Evolutionary conservation across 331 rosid species (phyloP).

Genomic region (Malus hybrid): DNA sequence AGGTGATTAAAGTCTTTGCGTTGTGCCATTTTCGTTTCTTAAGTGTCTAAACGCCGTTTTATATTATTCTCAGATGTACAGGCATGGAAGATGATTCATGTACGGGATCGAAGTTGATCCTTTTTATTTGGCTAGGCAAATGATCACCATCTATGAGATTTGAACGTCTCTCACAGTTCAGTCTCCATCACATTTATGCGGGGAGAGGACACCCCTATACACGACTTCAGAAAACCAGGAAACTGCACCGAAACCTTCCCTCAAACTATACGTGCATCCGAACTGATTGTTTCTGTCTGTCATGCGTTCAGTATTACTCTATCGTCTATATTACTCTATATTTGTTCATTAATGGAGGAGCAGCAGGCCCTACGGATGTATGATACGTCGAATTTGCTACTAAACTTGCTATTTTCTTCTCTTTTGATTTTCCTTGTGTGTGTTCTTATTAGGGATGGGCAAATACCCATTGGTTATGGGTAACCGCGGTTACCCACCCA

Average conservation of each 20-base stretch:
- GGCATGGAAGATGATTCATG: no score
- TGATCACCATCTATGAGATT: no score
- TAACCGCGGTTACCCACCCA: no score
- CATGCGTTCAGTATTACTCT: conserved; percentile 17
- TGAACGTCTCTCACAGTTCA: no score
- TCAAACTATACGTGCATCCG: conserved; percentile 12
- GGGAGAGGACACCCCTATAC: neutral
- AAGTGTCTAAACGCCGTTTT: no score
- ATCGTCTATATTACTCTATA: conserved; percentile 15
- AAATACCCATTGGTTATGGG: no score
- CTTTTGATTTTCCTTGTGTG: neutral
- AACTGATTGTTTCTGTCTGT: conserved; percentile 11
- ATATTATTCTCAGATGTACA: no score
- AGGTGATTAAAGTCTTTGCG: neutral
- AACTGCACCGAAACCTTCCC: neutral
- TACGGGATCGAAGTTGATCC: no score
- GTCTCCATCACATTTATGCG: no score
- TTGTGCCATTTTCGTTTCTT: neutral
- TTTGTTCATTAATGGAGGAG: conserved; percentile 24
- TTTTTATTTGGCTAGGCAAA: no score
- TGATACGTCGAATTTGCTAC: conserved; percentile 10
- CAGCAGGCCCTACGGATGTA: conserved; percentile 29
- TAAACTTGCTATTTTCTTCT: neutral
- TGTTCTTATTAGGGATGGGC: neutral
- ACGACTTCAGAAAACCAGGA: no score